Evolutionary conservation across 2,329 filamentous ascomycete genomes (phyloP), one percentile per base, ranked within the genome.

Genomic region (Monosporascus ibericus): DNA sequence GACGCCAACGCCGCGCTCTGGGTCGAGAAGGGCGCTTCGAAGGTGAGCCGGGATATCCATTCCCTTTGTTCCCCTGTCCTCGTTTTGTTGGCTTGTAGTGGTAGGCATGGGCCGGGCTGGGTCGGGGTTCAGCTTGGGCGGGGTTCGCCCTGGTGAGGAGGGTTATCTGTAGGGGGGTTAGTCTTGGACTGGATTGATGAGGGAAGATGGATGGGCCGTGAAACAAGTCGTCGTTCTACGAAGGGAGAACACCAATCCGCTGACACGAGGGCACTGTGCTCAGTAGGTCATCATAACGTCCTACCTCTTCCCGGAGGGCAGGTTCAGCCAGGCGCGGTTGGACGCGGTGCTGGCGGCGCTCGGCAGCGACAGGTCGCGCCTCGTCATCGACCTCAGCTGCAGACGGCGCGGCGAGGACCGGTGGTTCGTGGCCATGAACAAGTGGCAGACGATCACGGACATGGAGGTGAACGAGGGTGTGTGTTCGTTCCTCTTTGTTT

Each of bases 361-460:
- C 5, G 86, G 78, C 25, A 85, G 86, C 50, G 86, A 95, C 67
- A 90, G 78, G 67, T 74, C 77, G 48, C 94, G 89, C 71, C 82
- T 99, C 48, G 92, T 99, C 60, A 92, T 99, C 67, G 94, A 99
- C 67, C 80, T 99, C 24, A 96, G 91, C 71, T 99, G 94, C 68
- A 84, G 94, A 49, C 79, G 85, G 53, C 86, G 85, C 55, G 87
- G 79, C 38, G 74, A 77, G 3, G 77, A 86, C 52, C 86, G 76
- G 39, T 99, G 94, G 94, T 91, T 88, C 64, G 94, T 99, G n/a
- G 92, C 94, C 51, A 99, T 95, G 87, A 90, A 99, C 71, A 95
- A 95, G 70, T 99, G 94, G 94, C 94, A 97, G 77, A 96, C 90
- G 1, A 86, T 97, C 52, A 97, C 94, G 1, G 90, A 96, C 64